Evolutionary conservation across 495 filamentous ascomycete species (phyloP), one percentile per base, ranked within the genome.

Genomic region (Collariella sp.): DNA sequence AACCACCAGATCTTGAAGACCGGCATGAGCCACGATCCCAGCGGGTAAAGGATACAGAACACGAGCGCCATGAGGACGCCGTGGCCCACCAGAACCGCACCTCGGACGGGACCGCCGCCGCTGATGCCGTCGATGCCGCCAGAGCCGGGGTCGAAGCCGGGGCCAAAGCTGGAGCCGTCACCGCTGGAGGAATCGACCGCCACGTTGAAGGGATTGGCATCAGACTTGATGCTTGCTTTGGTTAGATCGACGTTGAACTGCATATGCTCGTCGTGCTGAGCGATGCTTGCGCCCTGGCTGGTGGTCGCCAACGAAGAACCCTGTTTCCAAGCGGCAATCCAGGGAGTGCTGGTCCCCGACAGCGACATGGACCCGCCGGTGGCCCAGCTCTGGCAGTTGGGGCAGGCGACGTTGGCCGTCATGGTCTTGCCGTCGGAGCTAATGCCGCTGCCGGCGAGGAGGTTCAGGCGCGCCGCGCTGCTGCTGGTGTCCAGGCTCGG

Each of bases 241-340:
- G 73, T 74, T 38, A 88, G 61, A 56, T 85, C 77, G 52, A 87
- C 72, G 0, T 49, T 55, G 61, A 85, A 86, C n/a, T 55, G 39
- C 0, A 74, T 71, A 22, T 73, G 66, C 19, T 60, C 66, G 58
- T 82, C 77, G 64, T 95, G 89, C 52, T 82, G 71, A 9, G 38
- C 29, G 52, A 94, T 82, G 13, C 45, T 51, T 0, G 76, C 79
- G 7, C 64, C 67, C 3, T 59, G 39, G 48, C 73, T 74, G 11
- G 76, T 71, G 11, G 81, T 79, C 33, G 78, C 71, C 42, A 91
- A 60, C 1, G 83, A 57, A 0, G 66, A 62, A 5, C 89, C 85
- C 12, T 65, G 59, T 50, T 80, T 81, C 65, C 76, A 75, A 2
- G 83, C 84, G 61, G 76, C 84, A 56, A 95, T 85, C 80, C 86